phyloP scores from a whole-genome alignment of 2,329 filamentous ascomycete genomes.

The Fusarium coffeatum region DNA sequence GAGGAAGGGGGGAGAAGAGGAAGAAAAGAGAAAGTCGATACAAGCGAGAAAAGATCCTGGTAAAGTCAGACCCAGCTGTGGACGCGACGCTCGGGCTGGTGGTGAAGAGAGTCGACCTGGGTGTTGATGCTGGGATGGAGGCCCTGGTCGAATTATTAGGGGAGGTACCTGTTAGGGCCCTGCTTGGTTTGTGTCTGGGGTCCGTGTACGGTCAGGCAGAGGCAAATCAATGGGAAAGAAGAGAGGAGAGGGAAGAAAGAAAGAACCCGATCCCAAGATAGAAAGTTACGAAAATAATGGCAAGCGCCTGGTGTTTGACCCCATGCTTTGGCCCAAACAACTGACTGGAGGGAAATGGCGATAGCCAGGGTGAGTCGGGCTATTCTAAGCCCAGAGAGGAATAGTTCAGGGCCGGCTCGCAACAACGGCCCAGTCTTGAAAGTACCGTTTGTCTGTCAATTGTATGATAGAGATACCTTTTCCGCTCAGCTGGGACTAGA shows the following conservation, averaged over 20 bases:
- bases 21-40: constrained; percentile 29
- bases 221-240: constrained; percentile 1
- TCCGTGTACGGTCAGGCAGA: neutral
- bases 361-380: constrained; percentile 40
- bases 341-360: constrained; percentile 42
- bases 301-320: constrained; percentile 44
- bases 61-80: constrained; percentile 31
- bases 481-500: constrained; percentile 18
- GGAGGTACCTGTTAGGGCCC: constrained; percentile 21
- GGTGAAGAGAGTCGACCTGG: constrained; percentile 23
- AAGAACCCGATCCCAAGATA: constrained; percentile 36
- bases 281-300: constrained; percentile 28
- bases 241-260: constrained; percentile 8
- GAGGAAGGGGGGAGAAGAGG: constrained; percentile 9
- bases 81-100: constrained; percentile 24
- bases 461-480: constrained; percentile 31
- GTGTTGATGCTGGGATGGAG: neutral
- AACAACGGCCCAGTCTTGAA: constrained; percentile 19
- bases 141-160: constrained; percentile 36
- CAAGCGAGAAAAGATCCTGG: constrained; percentile 28
- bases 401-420: constrained; percentile 33
- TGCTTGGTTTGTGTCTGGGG: neutral
- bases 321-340: constrained; percentile 36
- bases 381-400: constrained; percentile 9
- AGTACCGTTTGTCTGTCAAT: constrained; percentile 22